Evolutionary conservation across 129 eudicot genomes (phyloP).

Genomic region (Flaveria trinervia): DNA sequence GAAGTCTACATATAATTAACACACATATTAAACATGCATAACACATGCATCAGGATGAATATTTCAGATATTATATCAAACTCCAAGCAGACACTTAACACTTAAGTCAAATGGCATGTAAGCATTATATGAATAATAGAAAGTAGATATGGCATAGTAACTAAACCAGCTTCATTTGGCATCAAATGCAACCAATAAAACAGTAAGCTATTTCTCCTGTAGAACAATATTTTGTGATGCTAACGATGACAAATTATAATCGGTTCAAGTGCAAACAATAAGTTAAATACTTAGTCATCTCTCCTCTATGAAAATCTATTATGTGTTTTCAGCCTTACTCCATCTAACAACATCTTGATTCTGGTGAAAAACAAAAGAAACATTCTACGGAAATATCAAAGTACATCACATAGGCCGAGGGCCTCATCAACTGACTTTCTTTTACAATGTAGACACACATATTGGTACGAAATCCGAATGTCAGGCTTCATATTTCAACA

Average conservation of each 20-base stretch:
- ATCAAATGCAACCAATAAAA: neutral
- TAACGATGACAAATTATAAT: neutral
- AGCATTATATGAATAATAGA: neutral
- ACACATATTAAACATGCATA: too few species aligned
- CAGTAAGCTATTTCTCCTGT: neutral
- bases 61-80: neutral
- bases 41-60: too few species aligned
- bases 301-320: neutral
- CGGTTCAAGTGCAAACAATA: neutral
- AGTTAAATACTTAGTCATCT: neutral
- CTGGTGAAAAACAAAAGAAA: neutral
- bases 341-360: conserved; percentile 7
- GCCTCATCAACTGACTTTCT: neutral
- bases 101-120: neutral
- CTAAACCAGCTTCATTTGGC: neutral
- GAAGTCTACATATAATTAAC: neutral
- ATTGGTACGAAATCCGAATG: neutral
- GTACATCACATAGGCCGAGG: neutral
- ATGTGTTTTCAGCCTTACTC: neutral
- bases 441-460: neutral
- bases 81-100: neutral
- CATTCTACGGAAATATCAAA: neutral
- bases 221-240: neutral
- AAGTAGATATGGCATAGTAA: neutral
- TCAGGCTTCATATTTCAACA: neutral